phyloP scores from a whole-genome alignment of 1,284 basidiomycete genomes.

The Caloboletus firmus region DNA sequence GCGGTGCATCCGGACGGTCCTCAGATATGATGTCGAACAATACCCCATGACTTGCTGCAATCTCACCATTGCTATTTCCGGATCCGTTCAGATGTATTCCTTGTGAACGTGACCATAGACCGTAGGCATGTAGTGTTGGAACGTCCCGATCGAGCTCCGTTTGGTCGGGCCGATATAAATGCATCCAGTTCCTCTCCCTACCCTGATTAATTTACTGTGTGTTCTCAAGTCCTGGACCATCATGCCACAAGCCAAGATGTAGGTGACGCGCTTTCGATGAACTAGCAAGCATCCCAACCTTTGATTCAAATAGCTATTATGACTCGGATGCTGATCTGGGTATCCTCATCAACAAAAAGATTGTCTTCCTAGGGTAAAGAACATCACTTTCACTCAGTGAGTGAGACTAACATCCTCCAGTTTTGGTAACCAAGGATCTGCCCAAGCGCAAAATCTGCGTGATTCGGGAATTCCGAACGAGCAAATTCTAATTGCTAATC shows the following conservation, averaged over 20 bases:
- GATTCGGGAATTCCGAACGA: slow-evolving; percentile 63
- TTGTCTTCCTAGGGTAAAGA: slow-evolving; percentile 60
- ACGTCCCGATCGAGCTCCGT: slow-evolving; percentile 2
- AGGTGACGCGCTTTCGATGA: slow-evolving; percentile 15
- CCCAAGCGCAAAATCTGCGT: slow-evolving; percentile 66
- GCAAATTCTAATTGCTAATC: slow-evolving; percentile 58
- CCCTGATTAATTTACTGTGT: not conserved
- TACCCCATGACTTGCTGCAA: slow-evolving; percentile 20
- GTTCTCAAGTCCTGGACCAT: slow-evolving; percentile 5
- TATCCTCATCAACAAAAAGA: slow-evolving; percentile 49
- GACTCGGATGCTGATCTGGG: slow-evolving; percentile 57
- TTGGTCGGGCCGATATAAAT: slow-evolving; percentile 10
- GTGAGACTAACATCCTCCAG: slow-evolving; percentile 33
- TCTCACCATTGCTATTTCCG: slow-evolving; percentile 18
- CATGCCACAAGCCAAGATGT: slow-evolving; percentile 50
- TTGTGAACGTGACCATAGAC: slow-evolving; percentile 16
- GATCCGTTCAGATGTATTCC: not conserved
- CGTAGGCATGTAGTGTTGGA: slow-evolving; percentile 1
- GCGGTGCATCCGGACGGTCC: slow-evolving; percentile 14
- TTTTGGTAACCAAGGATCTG: slow-evolving; percentile 67
- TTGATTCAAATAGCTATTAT: slow-evolving; percentile 47
- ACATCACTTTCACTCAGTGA: not conserved
- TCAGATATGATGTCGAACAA: slow-evolving; percentile 2
- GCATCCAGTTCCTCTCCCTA: not conserved
- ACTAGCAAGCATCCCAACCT: not conserved